Conservation (phyloP, 495 filamentous ascomycete genomes). For the Daldinia concentrica region DNA sequence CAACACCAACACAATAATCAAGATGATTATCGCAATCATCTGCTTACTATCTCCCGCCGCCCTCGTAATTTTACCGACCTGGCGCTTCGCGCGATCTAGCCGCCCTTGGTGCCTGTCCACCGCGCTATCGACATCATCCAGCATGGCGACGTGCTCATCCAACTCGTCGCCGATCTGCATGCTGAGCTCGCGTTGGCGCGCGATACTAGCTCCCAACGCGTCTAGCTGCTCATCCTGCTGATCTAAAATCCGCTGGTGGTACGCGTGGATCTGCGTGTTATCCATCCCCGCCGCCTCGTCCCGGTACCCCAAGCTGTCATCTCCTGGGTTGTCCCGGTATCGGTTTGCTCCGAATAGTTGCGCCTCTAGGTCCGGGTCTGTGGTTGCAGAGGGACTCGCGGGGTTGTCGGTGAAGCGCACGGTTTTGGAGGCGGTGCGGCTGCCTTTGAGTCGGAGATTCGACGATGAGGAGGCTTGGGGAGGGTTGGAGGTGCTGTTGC, state of each 20-base stretch:
- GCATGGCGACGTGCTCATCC: constrained; percentile 84
- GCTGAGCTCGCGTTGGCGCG: constrained; percentile 90
- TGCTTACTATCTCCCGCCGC: constrained; percentile 82
- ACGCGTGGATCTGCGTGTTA: constrained; percentile 88
- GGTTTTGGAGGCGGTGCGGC: constrained; percentile 65
- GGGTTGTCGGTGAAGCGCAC: constrained; percentile 89
- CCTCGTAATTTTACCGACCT: constrained; percentile 73
- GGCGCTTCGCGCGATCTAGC: constrained; percentile 75
- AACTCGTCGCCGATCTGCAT: constrained; percentile 98
- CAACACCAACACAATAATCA: constrained; percentile 81
- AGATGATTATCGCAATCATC: constrained; percentile 75
- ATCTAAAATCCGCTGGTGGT: constrained; percentile 79
- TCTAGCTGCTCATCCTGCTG: constrained; percentile 97
- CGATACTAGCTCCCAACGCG: constrained; percentile 80
- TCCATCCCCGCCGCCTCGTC: constrained; percentile 57
- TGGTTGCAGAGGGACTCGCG: constrained; percentile 37
- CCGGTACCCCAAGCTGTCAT: constrained; percentile 64
- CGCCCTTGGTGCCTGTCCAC: constrained; percentile 83
- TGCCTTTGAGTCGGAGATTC: constrained; percentile 39
- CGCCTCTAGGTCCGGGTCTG: constrained; percentile 58
- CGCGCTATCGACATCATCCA: constrained; percentile 86
- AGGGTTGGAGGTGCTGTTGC: constrained; percentile 53
- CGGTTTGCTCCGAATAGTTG: constrained; percentile 71
- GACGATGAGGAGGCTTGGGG: constrained; percentile 61
- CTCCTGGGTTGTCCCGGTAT: constrained; percentile 62